Evolutionary conservation across 2,329 filamentous ascomycete species (phyloP).

Genomic region (Venturia carpophila): DNA sequence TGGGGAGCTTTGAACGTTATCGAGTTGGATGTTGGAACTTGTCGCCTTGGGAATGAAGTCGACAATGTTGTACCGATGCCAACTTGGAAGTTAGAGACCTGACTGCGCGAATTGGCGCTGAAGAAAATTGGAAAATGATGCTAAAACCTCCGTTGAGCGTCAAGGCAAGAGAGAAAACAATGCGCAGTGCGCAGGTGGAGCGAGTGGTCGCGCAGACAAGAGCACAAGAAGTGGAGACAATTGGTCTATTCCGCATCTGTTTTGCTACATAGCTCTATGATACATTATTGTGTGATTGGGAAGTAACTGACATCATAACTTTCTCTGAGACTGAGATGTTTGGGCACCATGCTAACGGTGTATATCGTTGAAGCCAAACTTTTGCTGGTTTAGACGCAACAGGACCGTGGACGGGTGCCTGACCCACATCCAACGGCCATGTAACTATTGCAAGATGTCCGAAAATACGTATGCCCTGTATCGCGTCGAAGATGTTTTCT

Average conservation of each 20-base stretch:
- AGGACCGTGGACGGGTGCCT: neutral
- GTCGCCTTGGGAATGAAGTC: neutral
- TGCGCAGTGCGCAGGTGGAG: neutral
- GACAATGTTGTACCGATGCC: neutral
- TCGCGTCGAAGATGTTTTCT: neutral
- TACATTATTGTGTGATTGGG: neutral
- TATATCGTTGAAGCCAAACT: neutral
- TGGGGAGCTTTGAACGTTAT: neutral
- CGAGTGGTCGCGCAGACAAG: neutral
- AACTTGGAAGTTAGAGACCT: neutral
- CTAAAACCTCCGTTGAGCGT: neutral
- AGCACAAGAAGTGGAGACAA: neutral
- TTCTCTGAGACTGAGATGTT: neutral
- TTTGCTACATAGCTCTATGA: constrained; percentile 13
- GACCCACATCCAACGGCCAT: constrained; percentile 1
- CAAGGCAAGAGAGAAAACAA: neutral
- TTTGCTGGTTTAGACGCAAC: neutral
- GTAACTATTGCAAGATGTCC: neutral
- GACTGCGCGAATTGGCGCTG: neutral
- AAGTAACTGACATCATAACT: constrained; percentile 8
- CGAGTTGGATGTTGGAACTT: neutral
- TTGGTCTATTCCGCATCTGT: neutral
- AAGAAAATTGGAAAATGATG: neutral
- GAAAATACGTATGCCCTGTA: neutral
- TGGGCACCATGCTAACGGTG: neutral